These are phyloP conservation scores for Populus tremula DNA, from an alignment of 345 rosid species.

Conservation along the genomic window DNA sequence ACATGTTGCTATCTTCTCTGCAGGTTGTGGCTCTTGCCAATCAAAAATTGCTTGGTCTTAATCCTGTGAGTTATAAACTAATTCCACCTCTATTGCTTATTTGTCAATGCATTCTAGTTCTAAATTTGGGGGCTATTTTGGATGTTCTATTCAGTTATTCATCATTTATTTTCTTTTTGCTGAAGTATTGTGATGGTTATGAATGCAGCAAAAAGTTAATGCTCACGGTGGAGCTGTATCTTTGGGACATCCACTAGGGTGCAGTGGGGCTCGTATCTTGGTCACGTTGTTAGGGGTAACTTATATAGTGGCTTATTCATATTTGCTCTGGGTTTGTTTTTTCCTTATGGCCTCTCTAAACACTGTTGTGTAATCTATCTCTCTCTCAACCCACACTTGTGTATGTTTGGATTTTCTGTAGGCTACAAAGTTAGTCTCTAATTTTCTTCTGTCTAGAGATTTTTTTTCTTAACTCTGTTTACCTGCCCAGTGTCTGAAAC, in stretches of 20 bases:
- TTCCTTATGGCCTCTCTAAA: not conserved
- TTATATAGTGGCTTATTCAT: not conserved
- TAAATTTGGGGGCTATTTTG: not conserved
- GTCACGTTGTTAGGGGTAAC: constrained; percentile 31
- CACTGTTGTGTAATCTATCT: not conserved
- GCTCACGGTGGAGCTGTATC: constrained; percentile 35
- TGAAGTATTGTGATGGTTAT: not conserved
- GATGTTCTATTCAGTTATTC: not conserved
- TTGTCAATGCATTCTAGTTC: not conserved
- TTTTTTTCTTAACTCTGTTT: no score
- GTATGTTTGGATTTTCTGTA: not conserved
- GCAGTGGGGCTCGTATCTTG: constrained; percentile 30
- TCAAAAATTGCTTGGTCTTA: constrained; percentile 25
- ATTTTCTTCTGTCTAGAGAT: not conserved
- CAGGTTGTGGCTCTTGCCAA: constrained; percentile 37
- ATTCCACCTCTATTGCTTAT: not conserved
- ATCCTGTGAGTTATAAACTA: constrained; percentile 20
- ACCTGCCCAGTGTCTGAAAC: no score
- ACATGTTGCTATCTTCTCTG: not conserved
- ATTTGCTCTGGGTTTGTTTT: not conserved
- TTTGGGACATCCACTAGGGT: constrained; percentile 35
- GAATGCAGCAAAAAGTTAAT: constrained; percentile 25
- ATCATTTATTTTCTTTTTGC: not conserved
- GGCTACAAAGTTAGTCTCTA: not conserved
- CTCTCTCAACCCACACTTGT: not conserved